Conservation (phyloP, 768 basidiomycete species). For the Phaeotremella skinneri region DNA sequence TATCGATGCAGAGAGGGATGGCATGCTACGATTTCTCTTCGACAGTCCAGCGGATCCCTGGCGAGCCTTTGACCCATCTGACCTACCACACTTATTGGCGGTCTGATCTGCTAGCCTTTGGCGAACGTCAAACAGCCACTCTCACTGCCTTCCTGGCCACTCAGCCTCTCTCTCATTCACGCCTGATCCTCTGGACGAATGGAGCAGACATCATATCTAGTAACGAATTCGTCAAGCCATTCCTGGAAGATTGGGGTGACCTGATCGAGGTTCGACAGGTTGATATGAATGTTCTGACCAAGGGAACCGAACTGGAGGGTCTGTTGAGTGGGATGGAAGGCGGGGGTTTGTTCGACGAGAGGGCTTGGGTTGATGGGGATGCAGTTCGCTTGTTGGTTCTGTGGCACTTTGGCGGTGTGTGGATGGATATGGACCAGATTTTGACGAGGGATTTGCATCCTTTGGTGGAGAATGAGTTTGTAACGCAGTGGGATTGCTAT, state of each 20-base stretch:
- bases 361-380: constrained; percentile 95
- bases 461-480: constrained; percentile 88
- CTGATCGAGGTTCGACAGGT: constrained; percentile 70
- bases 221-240: constrained; percentile 59
- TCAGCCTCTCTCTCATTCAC: constrained; percentile 65
- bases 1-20: constrained; percentile 71
- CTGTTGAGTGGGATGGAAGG: constrained; percentile 54
- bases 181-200: constrained; percentile 88
- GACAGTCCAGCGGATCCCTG: constrained; percentile 60
- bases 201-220: constrained; percentile 58
- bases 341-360: constrained; percentile 61
- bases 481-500: constrained; percentile 99
- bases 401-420: constrained; percentile 88
- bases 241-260: constrained; percentile 64
- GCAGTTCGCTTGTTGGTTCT: constrained; percentile 80
- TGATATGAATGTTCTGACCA: constrained; percentile 66
- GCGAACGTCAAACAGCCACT: constrained; percentile 79
- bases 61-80: constrained; percentile 48
- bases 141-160: constrained; percentile 92
- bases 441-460: constrained; percentile 83
- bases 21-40: constrained; percentile 93
- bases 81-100: constrained; percentile 95
- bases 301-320: constrained; percentile 72
- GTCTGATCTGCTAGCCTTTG: constrained; percentile 77
- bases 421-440: constrained; percentile 97